Conservation (phyloP, 345 rosid genomes). For the Eutrema yunnanense region DNA sequence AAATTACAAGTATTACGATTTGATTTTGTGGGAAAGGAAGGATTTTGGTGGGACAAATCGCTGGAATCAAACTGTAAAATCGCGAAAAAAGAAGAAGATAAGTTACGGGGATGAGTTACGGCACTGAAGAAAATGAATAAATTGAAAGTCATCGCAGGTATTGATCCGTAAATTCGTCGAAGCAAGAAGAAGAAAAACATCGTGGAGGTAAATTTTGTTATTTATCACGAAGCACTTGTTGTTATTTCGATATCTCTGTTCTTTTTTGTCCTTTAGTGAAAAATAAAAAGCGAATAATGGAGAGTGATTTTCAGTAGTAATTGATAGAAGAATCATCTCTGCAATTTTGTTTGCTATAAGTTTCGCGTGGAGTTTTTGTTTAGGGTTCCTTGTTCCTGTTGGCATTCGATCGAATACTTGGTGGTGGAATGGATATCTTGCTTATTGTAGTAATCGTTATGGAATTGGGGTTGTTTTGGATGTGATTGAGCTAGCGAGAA, state of each 20-base stretch:
- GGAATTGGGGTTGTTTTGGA: neutral
- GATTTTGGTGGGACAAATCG: too few species aligned
- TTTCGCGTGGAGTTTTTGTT: neutral
- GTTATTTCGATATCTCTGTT: neutral
- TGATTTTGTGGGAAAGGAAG: too few species aligned
- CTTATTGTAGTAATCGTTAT: neutral
- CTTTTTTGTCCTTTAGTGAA: too few species aligned
- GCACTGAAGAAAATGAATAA: too few species aligned
- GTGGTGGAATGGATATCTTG: neutral
- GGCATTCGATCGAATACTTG: conserved; percentile 15
- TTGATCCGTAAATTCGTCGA: neutral
- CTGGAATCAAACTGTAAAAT: too few species aligned
- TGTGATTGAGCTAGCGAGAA: neutral
- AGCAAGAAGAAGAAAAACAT: neutral
- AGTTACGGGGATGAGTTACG: too few species aligned
- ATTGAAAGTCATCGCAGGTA: too few species aligned
- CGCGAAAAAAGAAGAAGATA: too few species aligned
- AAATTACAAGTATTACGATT: too few species aligned
- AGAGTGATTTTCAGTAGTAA: neutral
- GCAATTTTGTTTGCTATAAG: neutral
- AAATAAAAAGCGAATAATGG: neutral
- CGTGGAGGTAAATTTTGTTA: neutral
- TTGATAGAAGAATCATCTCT: neutral
- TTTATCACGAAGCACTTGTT: neutral
- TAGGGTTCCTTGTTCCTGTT: neutral